Evolutionary conservation across 2,329 filamentous ascomycete species (phyloP).

Genomic region (Metarhizium robertsii): DNA sequence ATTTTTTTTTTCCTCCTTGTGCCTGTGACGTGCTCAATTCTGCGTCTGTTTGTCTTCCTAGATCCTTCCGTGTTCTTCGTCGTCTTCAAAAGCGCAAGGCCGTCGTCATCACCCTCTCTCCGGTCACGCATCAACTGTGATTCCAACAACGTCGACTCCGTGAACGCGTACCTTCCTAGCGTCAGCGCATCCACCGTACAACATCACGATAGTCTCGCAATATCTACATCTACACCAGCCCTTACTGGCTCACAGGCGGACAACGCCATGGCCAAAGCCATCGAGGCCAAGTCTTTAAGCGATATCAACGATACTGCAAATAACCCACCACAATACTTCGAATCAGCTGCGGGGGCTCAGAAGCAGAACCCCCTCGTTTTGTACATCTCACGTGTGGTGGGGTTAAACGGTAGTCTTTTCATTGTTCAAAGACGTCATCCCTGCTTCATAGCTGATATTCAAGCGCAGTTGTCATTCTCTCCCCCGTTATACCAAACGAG

Average conservation of each 20-base stretch:
- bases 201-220: background rate
- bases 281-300: constrained; percentile 79
- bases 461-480: constrained; percentile 76
- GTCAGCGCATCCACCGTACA: background rate
- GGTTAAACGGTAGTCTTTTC: constrained; percentile 61
- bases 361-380: constrained; percentile 51
- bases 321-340: constrained; percentile 78
- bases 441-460: background rate
- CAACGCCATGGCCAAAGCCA: constrained; percentile 10
- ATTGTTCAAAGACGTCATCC: background rate
- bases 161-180: background rate
- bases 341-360: constrained; percentile 52
- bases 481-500: constrained; percentile 76
- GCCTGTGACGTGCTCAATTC: background rate
- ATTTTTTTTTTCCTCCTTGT: background rate
- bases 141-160: background rate
- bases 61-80: background rate
- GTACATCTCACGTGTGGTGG: constrained; percentile 90
- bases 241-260: background rate
- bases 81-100: background rate
- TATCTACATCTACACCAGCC: background rate
- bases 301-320: constrained; percentile 71
- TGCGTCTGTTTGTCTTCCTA: background rate
- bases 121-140: background rate
- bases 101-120: background rate